Base-by-base conservation (phyloP, 2,329 filamentous ascomycete genomes). In the Lachnellula suecica region DNA sequence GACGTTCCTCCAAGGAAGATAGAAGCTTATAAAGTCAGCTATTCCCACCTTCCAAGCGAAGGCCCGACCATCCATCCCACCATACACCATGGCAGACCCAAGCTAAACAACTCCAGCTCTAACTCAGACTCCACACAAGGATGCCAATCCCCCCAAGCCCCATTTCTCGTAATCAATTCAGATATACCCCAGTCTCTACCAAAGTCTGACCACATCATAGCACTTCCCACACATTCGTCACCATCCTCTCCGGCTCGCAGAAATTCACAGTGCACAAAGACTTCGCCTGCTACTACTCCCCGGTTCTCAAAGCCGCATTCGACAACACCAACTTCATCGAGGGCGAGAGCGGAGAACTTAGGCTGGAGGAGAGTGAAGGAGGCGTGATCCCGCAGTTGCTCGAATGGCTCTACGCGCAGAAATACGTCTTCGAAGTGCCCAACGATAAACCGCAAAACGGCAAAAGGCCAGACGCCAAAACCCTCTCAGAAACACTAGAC, bases 381-480 rank as follows among this genome's bases (percentile, higher is more conserved):
- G 17, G 29, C 34, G 31, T 29, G 2, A 23, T 45, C 4, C 19
- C 25, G 6, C 17, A 48, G 9, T 25, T 55, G 6, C 25, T 53
- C 4, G 35, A 54, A n/a, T 58, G 44, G 46, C 17, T 58, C 10
- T 58, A 58, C 27, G 43, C 19, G 4, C 41, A 52, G 19, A 29
- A n/a, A n/a, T n/a, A n/a, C n/a, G n/a, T n/a, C n/a, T n/a, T n/a
- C n/a, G n/a, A n/a, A n/a, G n/a, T n/a, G n/a, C n/a, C n/a, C n/a
- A n/a, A n/a, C n/a, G n/a, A n/a, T n/a, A n/a, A n/a, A n/a, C n/a
- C n/a, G n/a, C n/a, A n/a, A n/a, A n/a, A n/a, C n/a, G n/a, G n/a
- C n/a, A n/a, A n/a, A n/a, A n/a, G n/a, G n/a, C n/a, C n/a, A n/a
- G n/a, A n/a, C n/a, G n/a, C n/a, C n/a, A n/a, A n/a, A n/a, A n/a